Evolutionary conservation across 2,329 filamentous ascomycete species (phyloP).

Genomic region (Sporothrix brunneoviolacea): DNA sequence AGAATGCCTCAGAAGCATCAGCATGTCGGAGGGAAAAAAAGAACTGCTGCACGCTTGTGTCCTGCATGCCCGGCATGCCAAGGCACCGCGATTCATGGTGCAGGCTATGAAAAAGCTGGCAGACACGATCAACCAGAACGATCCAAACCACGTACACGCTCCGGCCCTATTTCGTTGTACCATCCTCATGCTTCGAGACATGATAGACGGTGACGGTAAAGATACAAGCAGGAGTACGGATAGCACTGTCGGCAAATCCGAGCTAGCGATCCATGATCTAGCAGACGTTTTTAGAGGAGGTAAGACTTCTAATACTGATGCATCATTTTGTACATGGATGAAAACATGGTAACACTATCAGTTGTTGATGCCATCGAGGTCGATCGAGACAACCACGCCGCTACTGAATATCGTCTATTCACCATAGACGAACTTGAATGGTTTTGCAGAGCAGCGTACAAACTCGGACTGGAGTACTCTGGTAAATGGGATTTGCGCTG

Average conservation of each 20-base stretch:
- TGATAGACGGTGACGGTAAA: slow-evolving; percentile 30
- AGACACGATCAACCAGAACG: slow-evolving; percentile 43
- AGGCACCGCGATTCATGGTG: slow-evolving; percentile 55
- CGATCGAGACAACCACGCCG: slow-evolving; percentile 32
- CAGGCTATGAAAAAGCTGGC: slow-evolving; percentile 54
- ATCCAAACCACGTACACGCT: slow-evolving; percentile 46
- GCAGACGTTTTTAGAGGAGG: slow-evolving; percentile 38
- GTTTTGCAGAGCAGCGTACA: slow-evolving; percentile 80
- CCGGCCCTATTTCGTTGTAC: slow-evolving; percentile 59
- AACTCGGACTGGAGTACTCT: slow-evolving; percentile 59
- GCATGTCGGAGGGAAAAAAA: slow-evolving; percentile 44
- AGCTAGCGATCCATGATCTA: slow-evolving; percentile 9
- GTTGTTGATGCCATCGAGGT: slow-evolving; percentile 33
- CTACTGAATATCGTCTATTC: slow-evolving; percentile 45
- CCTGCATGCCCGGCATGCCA: slow-evolving; percentile 62
- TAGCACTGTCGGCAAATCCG: neutral
- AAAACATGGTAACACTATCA: neutral
- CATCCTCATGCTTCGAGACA: slow-evolving; percentile 42
- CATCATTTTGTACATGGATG: neutral
- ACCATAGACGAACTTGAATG: slow-evolving; percentile 64
- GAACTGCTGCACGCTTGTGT: slow-evolving; percentile 74
- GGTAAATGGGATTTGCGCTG: slow-evolving; percentile 46
- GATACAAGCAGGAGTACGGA: neutral
- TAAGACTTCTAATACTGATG: slow-evolving; percentile 21
- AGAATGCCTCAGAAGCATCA: slow-evolving; percentile 57